A percentile compares a stretch with the other conserved stretches of the same genome.
Conservation (phyloP, 2,329 filamentous ascomycete species). For the Stachybotrys chlorohalonatus region DNA sequence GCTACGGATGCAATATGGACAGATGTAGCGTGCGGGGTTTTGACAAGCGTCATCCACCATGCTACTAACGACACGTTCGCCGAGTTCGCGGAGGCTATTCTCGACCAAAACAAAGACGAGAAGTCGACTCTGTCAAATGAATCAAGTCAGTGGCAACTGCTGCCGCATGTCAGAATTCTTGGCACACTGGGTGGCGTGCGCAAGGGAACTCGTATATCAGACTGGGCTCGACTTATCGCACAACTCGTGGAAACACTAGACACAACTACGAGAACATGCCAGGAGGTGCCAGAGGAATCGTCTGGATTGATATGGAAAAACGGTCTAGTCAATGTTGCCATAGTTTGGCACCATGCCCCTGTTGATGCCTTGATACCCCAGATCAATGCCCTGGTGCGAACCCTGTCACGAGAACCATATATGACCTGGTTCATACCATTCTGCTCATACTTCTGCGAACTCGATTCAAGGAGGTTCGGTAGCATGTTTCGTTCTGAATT, state of each 20-base stretch:
- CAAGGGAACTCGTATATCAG: conserved; percentile 62
- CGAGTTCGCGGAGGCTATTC: conserved; percentile 54
- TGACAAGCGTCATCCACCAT: conserved; percentile 78
- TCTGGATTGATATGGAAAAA: conserved; percentile 44
- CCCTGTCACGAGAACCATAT: conserved; percentile 55
- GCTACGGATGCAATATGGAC: conserved; percentile 43
- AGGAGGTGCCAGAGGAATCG: conserved; percentile 24
- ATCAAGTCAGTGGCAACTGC: conserved; percentile 24
- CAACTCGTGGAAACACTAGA: conserved; percentile 44
- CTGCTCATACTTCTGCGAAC: conserved; percentile 69
- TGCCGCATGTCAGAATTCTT: conserved; percentile 49
- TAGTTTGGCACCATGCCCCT: conserved; percentile 66
- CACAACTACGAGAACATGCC: conserved; percentile 29
- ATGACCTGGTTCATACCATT: conserved; percentile 73
- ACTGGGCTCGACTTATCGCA: conserved; percentile 61
- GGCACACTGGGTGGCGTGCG: conserved; percentile 69
- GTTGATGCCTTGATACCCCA: conserved; percentile 70
- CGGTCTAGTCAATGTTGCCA: conserved; percentile 49
- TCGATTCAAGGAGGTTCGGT: conserved; percentile 66
- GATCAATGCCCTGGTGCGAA: conserved; percentile 55
- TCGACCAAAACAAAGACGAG: conserved; percentile 35
- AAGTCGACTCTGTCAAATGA: conserved; percentile 19
- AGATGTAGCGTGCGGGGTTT: conserved; percentile 62
- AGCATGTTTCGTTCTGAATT: conserved; percentile 73
- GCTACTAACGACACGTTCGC: conserved; percentile 65